Evolutionary conservation across 2,329 filamentous ascomycete species (phyloP), one percentile per base, ranked within the genome.

Genomic region (Microdochium bolleyi): DNA sequence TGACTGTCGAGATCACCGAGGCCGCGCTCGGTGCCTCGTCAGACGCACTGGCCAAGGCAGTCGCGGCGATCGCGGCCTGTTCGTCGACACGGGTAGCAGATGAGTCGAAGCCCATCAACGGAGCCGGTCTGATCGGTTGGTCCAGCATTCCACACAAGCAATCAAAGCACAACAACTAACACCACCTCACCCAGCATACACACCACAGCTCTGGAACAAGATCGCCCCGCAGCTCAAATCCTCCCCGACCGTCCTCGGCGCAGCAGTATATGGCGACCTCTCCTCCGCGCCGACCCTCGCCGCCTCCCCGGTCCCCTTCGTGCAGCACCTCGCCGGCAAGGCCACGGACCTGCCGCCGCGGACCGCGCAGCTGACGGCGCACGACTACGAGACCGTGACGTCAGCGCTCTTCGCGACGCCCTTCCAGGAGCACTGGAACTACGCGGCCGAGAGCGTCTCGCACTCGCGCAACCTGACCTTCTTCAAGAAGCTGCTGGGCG

Each of bases 381-480:
- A 46, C 41, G 41, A 78, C 55, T 65, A 70, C 1, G 64, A 68
- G 1, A 63, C 61, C 0, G 61, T 61, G 3, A 70, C 70, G 2
- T 56, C 66, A 0, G 63, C 63, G 2, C 78, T 78, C 54, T 67
- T 71, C 13, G 61, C 41, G 16, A 5, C 73, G 2, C 76, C 76
- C 3, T 72, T 71, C 24, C 70, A 73, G 49, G 49, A 61, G 0
- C 61, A 69, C 51, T 79, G 77, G 60, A 67, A 75, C 52, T 67
- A 72, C 52, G 64, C 71, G 2, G 67, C 71, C 1, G 79, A 77
- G 44, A 70, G 72, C 7, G 67, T 82, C 0, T 70, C 77, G 0
- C 80, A 84, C 59, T 80, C 80, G 0, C 71, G 80, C 2, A 78
- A 69, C 52, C 62, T 83, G 3, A 66, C 67, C 0, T 82, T 81